Percentiles rank a stretch among this genome's conserved stretches.
phyloP scores from a whole-genome alignment of 345 rosid genomes.

The Pistacia vera region DNA sequence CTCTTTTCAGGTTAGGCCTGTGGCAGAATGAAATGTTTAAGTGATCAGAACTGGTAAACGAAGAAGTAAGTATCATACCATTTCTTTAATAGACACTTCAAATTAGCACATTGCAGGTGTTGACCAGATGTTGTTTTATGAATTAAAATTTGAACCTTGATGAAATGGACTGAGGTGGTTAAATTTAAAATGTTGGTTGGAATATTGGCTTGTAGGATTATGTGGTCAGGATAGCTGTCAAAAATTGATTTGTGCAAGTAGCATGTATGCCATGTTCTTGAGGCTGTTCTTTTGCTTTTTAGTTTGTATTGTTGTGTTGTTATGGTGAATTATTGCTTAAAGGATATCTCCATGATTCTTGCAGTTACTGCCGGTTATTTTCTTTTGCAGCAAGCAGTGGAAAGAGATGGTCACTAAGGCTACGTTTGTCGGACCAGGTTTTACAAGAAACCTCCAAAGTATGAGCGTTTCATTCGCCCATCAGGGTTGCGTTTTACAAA shows the following conservation, averaged over 20 bases:
- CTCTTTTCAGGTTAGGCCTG: conserved; percentile 81
- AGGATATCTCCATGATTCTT: neutral
- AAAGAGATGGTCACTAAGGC: conserved; percentile 95
- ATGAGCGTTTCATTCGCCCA: conserved; percentile 92
- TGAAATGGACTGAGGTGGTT: no score
- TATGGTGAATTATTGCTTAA: neutral
- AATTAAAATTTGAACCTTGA: neutral
- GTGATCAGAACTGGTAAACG: conserved; percentile 87
- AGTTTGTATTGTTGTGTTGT: neutral
- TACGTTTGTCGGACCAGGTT: conserved; percentile 87
- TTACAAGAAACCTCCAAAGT: conserved; percentile 95
- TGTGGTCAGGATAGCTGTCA: neutral
- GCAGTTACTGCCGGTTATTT: neutral
- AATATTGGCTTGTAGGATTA: neutral
- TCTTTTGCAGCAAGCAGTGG: conserved; percentile 84
- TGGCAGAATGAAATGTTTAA: conserved; percentile 98
- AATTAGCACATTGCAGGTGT: neutral
- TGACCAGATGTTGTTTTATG: neutral
- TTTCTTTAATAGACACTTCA: neutral
- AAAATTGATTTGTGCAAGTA: neutral
- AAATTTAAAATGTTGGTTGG: neutral
- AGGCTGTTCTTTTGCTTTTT: neutral
- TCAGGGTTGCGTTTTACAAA: conserved; percentile 88
- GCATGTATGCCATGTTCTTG: neutral
- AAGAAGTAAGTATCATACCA: conserved; percentile 58